Base-by-base conservation (phyloP, 2,329 filamentous ascomycete species). In the Fusarium lateritium region DNA sequence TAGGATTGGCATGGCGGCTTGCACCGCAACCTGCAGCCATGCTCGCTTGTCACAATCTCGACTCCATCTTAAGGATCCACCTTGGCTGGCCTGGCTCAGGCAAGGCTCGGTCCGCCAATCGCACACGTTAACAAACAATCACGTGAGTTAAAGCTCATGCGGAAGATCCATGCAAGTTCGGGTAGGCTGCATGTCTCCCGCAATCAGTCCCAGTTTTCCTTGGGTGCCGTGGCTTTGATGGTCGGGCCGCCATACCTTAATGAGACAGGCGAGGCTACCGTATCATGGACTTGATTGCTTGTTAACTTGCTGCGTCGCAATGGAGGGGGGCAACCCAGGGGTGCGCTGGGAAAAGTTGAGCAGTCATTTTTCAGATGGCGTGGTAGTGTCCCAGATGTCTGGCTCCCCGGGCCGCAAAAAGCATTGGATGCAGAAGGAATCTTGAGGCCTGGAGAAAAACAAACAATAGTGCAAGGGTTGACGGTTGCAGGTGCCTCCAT, bases 61-160 rank as follows among this genome's bases (percentile, higher is more conserved):
- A 67, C 66, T 59, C 39, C 57, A 58, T 53, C 33, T 11, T 11
- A 34, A 52, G 34, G 61, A 46, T 24, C 56, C 51, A 54, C 64
- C 39, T 67, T 72, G 65, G 75, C 73, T 76, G 73, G 74, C 54
- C 45, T 66, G 44, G 65, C 60, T 61, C 67, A 74, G 67, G 69
- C 69, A 78, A 76, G 76, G 77, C 70, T 72, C 79, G 77, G 72
- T 78, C 79, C 78, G 78, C 78, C 75, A 78, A 79, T 79, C 76
- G 77, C 77, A 76, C 77, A 75, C 79, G 77, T 79, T 68, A 55
- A 70, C 51, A 26, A 22, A 34, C 17, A 49, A 21, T 80, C 79
- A 80, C 79, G 77, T 80, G 79, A 80, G 64, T 31, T 26, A 28
- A 28, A 42, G 26, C 70, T 75, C 72, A 80, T 80, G 78, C 78